Percentiles rank a stretch among this genome's conserved stretches.
phyloP scores from a whole-genome alignment of 106 monocot genomes.

The Dactylorhiza incarnata region DNA sequence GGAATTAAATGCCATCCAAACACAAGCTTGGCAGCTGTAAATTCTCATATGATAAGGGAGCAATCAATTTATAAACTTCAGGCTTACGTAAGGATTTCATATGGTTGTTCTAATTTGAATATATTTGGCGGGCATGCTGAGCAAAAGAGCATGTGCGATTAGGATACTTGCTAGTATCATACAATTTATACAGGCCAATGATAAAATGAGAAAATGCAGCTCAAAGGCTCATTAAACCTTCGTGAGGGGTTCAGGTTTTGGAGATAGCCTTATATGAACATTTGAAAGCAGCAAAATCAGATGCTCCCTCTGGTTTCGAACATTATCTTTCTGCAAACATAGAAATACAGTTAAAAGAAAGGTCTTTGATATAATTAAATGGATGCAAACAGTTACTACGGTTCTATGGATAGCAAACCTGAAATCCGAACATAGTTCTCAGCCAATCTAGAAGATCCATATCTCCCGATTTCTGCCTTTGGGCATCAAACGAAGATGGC shows the following conservation, averaged over 20 bases:
- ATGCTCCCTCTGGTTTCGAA: conserved; percentile 91
- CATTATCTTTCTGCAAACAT: conserved; percentile 72
- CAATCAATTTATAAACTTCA: neutral
- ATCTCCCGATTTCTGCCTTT: conserved; percentile 77
- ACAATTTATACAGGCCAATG: neutral
- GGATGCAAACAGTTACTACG: neutral
- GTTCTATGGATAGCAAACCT: conserved; percentile 34
- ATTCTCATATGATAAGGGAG: neutral
- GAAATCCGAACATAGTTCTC: conserved; percentile 94
- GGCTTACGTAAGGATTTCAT: no score
- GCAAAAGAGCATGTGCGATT: neutral
- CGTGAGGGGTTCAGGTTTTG: conserved; percentile 93
- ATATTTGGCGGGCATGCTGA: no score
- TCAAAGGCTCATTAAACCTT: conserved; percentile 36
- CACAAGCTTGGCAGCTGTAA: neutral
- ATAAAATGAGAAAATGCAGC: neutral
- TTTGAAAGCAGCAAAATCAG: conserved; percentile 82
- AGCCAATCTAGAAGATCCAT: conserved; percentile 95
- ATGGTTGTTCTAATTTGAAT: no score
- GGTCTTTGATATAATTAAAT: neutral
- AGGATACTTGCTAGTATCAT: neutral
- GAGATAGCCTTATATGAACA: conserved; percentile 72
- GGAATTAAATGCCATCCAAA: neutral
- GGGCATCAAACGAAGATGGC: conserved; percentile 72
- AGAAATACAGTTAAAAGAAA: neutral